phyloP scores from a whole-genome alignment of 75 land plant genomes.

The Selaginella tamariscina region DNA sequence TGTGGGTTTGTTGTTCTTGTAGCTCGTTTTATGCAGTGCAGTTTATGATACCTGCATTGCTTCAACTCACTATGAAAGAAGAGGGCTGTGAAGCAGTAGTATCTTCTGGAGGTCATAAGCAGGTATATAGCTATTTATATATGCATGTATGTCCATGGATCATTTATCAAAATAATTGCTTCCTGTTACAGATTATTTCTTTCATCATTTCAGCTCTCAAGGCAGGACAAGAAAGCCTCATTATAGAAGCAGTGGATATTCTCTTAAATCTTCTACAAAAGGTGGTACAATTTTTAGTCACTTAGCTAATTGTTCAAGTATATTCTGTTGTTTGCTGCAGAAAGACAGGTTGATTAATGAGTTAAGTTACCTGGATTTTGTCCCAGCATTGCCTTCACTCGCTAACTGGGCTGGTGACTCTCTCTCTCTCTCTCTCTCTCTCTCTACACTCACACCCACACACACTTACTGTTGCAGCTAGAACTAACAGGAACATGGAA shows the following conservation, averaged over 20 bases:
- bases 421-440: slow-evolving; percentile 10
- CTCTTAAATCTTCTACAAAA: slow-evolving; percentile 58
- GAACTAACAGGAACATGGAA: slow-evolving; percentile 28
- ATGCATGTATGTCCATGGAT: background rate
- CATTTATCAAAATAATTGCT: background rate
- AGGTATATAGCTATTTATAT: slow-evolving; percentile 32
- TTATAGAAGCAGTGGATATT: slow-evolving; percentile 64
- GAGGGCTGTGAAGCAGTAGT: slow-evolving; percentile 55
- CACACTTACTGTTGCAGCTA: slow-evolving; percentile 15
- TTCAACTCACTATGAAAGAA: slow-evolving; percentile 58
- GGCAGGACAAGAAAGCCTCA: slow-evolving; percentile 23
- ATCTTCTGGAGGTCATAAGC: slow-evolving; percentile 46
- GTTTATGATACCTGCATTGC: slow-evolving; percentile 69
- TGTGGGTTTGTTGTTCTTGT: slow-evolving; percentile 7
- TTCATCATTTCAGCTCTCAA: slow-evolving; percentile 11
- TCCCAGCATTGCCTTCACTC: slow-evolving; percentile 45
- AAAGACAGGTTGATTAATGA: slow-evolving; percentile 26
- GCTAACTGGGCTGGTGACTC: slow-evolving; percentile 52
- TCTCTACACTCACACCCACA: too few relatives aligned
- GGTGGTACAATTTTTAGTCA: slow-evolving; percentile 30
- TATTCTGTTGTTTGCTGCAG: slow-evolving; percentile 18
- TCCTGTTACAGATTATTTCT: background rate
- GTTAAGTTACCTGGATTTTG: slow-evolving; percentile 27
- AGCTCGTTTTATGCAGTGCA: slow-evolving; percentile 61
- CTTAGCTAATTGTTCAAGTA: background rate